phyloP scores from a whole-genome alignment of 2,329 filamentous ascomycete genomes.

The Teratosphaeria gauchensis region DNA sequence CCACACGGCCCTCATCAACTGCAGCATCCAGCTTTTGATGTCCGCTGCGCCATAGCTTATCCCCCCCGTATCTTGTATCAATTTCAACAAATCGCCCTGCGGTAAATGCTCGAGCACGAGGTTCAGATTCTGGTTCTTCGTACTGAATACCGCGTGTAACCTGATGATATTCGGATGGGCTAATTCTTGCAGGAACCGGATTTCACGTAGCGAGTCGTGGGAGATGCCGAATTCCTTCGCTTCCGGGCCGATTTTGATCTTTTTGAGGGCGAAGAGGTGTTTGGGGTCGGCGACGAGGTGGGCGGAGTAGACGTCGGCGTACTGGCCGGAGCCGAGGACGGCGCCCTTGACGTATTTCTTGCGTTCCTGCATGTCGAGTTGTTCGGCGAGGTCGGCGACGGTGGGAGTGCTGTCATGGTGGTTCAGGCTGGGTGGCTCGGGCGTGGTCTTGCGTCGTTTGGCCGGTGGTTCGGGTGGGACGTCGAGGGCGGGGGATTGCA shows the following conservation, averaged over 20 bases:
- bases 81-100: slow-evolving; percentile 86
- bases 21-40: slow-evolving; percentile 97
- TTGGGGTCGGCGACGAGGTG: slow-evolving; percentile 63
- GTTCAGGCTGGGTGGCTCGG: slow-evolving; percentile 6
- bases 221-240: slow-evolving; percentile 78
- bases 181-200: slow-evolving; percentile 90
- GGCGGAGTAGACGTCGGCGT: slow-evolving; percentile 88
- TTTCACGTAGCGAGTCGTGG: slow-evolving; percentile 89
- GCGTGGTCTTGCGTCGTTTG: slow-evolving; percentile 22
- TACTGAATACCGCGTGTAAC: slow-evolving; percentile 84
- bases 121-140: slow-evolving; percentile 93
- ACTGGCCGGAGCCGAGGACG: slow-evolving; percentile 92
- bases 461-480: slow-evolving; percentile 23
- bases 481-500: slow-evolving; percentile 23
- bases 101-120: slow-evolving; percentile 90
- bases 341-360: slow-evolving; percentile 86
- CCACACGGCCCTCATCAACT: slow-evolving; percentile 87
- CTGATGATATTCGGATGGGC: slow-evolving; percentile 93
- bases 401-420: slow-evolving; percentile 2
- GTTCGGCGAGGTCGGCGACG: slow-evolving; percentile 34
- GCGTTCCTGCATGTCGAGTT: slow-evolving; percentile 47
- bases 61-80: slow-evolving; percentile 72
- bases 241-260: slow-evolving; percentile 78
- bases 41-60: slow-evolving; percentile 80
- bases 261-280: slow-evolving; percentile 80